These are phyloP conservation scores for Erodium texanum DNA, from an alignment of 441 rosid genomes.

Conservation along the genomic window DNA sequence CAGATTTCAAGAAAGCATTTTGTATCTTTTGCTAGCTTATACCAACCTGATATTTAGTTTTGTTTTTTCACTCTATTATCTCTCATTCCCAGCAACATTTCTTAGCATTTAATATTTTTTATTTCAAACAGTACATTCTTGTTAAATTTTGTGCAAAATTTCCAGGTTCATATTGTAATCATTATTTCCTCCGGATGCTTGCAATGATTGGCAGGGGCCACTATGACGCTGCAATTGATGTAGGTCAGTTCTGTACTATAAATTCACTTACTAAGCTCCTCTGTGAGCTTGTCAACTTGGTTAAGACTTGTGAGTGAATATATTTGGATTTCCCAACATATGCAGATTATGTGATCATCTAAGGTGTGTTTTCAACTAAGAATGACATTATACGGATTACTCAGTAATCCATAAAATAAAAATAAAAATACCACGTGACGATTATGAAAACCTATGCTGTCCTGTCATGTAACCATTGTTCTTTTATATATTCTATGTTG, in stretches of 20 bases:
- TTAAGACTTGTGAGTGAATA: not conserved
- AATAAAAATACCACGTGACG: no score
- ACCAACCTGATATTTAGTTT: not conserved
- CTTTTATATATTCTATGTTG: slow-evolving; percentile 18
- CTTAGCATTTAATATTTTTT: no score
- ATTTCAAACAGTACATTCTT: no score
- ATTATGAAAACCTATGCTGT: slow-evolving; percentile 1
- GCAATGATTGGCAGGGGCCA: slow-evolving; percentile 63
- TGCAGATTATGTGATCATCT: no score
- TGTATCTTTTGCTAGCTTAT: slow-evolving; percentile 3
- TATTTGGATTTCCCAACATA: not conserved
- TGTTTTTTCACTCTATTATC: not conserved
- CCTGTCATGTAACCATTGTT: slow-evolving; percentile 2
- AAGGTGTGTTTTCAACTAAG: not conserved
- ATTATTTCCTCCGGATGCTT: slow-evolving; percentile 77
- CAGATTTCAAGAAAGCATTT: not conserved
- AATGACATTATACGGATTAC: not conserved
- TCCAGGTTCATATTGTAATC: slow-evolving; percentile 88
- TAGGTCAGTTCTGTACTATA: slow-evolving; percentile 39
- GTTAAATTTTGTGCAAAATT: slow-evolving; percentile 10
- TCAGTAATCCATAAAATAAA: no score
- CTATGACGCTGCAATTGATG: slow-evolving; percentile 52
- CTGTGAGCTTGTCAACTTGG: not conserved
- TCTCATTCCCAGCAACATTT: not conserved
- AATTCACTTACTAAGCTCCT: not conserved